Evolutionary conservation across 805 yeast species (phyloP).

Genomic region (Cyberlindnera americana): DNA sequence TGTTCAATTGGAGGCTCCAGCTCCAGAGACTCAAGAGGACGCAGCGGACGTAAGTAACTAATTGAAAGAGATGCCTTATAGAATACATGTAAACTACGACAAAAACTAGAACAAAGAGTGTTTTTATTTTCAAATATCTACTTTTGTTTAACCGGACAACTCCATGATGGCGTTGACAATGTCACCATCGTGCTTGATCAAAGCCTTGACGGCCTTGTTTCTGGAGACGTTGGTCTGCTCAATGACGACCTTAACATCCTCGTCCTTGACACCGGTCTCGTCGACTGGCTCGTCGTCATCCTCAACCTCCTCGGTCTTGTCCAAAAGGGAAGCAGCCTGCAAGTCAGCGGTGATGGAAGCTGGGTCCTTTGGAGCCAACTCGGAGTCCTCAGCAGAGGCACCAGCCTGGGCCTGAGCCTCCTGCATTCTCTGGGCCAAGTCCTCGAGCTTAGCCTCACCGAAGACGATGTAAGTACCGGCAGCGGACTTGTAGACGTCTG

Average conservation of each 20-base stretch:
- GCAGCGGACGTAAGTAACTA: too few relatives aligned
- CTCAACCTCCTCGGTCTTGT: conserved; percentile 37
- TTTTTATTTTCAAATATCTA: too few relatives aligned
- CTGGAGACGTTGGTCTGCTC: conserved; percentile 90
- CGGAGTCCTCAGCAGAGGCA: conserved; percentile 46
- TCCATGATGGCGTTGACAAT: conserved; percentile 96
- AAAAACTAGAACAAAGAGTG: too few relatives aligned
- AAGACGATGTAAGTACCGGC: conserved; percentile 92
- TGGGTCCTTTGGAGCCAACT: conserved; percentile 62
- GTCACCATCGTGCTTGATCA: conserved; percentile 85
- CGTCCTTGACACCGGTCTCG: conserved; percentile 76
- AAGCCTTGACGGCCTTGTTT: conserved; percentile 87
- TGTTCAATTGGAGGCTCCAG: background rate
- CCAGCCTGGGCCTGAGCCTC: conserved; percentile 57
- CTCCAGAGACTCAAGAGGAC: too few relatives aligned
- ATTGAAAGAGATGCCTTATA: background rate
- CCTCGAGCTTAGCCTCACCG: conserved; percentile 97
- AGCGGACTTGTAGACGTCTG: conserved; percentile 94
- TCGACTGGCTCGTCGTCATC: conserved; percentile 76
- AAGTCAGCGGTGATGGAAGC: conserved; percentile 81
- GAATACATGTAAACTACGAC: too few relatives aligned
- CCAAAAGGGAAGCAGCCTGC: conserved; percentile 58
- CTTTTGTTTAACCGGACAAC: conserved; percentile 37
- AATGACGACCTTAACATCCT: conserved; percentile 80
- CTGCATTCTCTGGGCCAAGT: conserved; percentile 82